These are phyloP conservation scores for Massariosphaeria phaeospora DNA, from an alignment of 495 filamentous ascomycete species.

Conservation along the genomic window DNA sequence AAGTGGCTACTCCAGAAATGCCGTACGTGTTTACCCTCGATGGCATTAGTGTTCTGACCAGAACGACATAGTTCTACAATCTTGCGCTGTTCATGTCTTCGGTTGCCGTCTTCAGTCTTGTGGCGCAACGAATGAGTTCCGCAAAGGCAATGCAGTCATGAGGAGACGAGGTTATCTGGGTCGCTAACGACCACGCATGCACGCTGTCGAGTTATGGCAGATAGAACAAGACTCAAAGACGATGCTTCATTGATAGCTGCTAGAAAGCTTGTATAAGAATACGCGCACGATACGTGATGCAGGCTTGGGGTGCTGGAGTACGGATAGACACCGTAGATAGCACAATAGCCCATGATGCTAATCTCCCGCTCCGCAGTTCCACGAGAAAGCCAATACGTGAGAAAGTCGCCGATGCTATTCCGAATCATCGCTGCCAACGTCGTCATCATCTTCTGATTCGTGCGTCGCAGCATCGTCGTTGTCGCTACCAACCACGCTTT, in stretches of 20 bases:
- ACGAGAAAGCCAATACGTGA: too few relatives aligned
- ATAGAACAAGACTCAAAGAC: too few relatives aligned
- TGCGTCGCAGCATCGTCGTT: neutral
- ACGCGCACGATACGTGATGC: too few relatives aligned
- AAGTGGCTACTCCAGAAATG: conserved; percentile 86
- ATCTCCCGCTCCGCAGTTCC: too few relatives aligned
- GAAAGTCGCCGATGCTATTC: neutral
- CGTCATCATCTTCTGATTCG: neutral
- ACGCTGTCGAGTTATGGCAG: too few relatives aligned
- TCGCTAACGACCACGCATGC: too few relatives aligned
- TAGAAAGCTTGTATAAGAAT: too few relatives aligned
- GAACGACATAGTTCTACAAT: conserved; percentile 72
- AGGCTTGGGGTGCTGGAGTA: too few relatives aligned
- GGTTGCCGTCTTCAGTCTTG: conserved; percentile 84
- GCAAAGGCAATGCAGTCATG: conserved; percentile 8
- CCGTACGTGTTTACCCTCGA: conserved; percentile 54
- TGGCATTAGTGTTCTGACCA: neutral
- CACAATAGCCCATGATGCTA: too few relatives aligned
- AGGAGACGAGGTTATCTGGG: too few relatives aligned
- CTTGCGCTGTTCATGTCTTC: conserved; percentile 93
- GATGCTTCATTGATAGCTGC: too few relatives aligned
- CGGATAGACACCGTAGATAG: too few relatives aligned
- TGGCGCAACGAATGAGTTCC: conserved; percentile 66
- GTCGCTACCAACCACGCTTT: neutral
- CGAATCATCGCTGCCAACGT: neutral